Conservation (phyloP, 2,329 filamentous ascomycete genomes). For the Penicillium sp. region DNA sequence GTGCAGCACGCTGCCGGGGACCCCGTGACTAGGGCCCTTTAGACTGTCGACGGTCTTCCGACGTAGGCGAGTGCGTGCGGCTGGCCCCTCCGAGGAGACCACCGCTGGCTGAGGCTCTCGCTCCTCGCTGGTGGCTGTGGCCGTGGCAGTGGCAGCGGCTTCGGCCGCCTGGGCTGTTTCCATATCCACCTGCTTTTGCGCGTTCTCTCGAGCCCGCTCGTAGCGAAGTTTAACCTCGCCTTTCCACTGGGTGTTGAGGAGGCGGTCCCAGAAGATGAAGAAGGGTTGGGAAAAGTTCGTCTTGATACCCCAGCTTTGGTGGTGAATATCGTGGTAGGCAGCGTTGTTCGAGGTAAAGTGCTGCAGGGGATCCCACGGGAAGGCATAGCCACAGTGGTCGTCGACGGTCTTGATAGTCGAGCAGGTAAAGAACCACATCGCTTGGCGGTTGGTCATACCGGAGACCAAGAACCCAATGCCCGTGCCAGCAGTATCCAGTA, state of each 20-base stretch:
- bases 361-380: slow-evolving; percentile 94
- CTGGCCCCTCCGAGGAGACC: slow-evolving; percentile 29
- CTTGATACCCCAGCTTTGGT: slow-evolving; percentile 99
- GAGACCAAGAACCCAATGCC: slow-evolving; percentile 81
- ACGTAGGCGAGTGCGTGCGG: slow-evolving; percentile 38
- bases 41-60: slow-evolving; percentile 44
- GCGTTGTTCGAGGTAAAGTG: slow-evolving; percentile 93
- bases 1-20: slow-evolving; percentile 47
- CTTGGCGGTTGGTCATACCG: slow-evolving; percentile 82
- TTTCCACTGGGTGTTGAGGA: slow-evolving; percentile 81
- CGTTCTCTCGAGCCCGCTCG: slow-evolving; percentile 59
- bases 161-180: slow-evolving; percentile 41
- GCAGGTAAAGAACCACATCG: slow-evolving; percentile 85
- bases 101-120: slow-evolving; percentile 28
- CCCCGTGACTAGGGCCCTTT: slow-evolving; percentile 42
- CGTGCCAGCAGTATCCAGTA: slow-evolving; percentile 88
- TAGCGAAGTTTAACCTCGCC: slow-evolving; percentile 67
- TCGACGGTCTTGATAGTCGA: slow-evolving; percentile 96
- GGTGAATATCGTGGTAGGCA: slow-evolving; percentile 95
- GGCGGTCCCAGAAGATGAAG: slow-evolving; percentile 91
- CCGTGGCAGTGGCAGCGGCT: slow-evolving; percentile 8
- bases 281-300: slow-evolving; percentile 56
- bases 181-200: slow-evolving; percentile 61
- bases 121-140: slow-evolving; percentile 8
- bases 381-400: slow-evolving; percentile 94